Conservation (phyloP, 192 early-diverging fungal species). For the Chytriomyces hyalinus region DNA sequence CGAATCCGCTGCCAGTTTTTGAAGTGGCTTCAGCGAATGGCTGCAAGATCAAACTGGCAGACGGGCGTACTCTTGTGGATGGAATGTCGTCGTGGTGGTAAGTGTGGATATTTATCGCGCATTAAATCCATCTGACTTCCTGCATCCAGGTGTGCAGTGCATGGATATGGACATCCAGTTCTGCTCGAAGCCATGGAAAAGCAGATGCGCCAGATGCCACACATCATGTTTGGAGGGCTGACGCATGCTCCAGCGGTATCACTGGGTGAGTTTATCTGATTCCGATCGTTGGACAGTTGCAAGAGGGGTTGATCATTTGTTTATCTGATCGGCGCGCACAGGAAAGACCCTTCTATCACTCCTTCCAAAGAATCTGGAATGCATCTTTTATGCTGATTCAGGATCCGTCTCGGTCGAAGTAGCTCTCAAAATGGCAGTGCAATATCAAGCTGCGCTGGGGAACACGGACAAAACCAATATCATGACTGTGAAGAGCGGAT, state of each 20-base stretch:
- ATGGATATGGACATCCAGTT: slow-evolving; percentile 27
- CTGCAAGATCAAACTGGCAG: slow-evolving; percentile 1
- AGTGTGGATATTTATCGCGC: not conserved
- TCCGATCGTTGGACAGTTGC: too few relatives aligned
- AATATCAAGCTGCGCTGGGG: slow-evolving; percentile 44
- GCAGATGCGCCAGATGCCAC: slow-evolving; percentile 3
- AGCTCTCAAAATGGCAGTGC: slow-evolving; percentile 79
- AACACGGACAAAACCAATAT: slow-evolving; percentile 21
- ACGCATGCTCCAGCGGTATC: slow-evolving; percentile 23
- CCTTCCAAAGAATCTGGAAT: slow-evolving; percentile 23
- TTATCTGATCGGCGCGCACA: not conserved
- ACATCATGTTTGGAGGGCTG: slow-evolving; percentile 36
- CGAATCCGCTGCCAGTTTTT: slow-evolving; percentile 18
- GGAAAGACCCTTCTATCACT: slow-evolving; percentile 17
- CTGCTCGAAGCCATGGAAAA: slow-evolving; percentile 12
- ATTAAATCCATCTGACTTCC: not conserved
- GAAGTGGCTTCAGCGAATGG: not conserved
- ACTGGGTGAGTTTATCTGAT: slow-evolving; percentile 8
- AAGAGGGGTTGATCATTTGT: too few relatives aligned
- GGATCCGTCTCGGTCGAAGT: slow-evolving; percentile 84
- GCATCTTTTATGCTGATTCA: slow-evolving; percentile 83
- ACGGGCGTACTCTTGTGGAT: not conserved
- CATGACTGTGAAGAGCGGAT: slow-evolving; percentile 66
- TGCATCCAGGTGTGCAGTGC: slow-evolving; percentile 18
- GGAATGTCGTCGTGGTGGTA: not conserved